Base-by-base conservation (phyloP, 2,329 filamentous ascomycete genomes). In the Diaporthe sp. region DNA sequence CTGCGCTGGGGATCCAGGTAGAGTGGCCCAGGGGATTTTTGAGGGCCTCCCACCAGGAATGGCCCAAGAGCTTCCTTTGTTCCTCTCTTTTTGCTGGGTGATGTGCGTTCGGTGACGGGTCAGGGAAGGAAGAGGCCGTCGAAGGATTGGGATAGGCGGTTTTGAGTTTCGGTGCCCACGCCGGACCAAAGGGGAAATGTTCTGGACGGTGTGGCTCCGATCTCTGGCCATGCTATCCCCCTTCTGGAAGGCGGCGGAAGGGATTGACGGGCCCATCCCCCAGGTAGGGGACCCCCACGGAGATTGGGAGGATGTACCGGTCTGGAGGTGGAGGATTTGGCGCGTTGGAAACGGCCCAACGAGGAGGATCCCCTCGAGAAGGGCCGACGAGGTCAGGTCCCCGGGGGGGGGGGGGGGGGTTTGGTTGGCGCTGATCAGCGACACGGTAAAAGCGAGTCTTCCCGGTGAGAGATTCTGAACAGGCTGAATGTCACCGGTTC, bases 221-320 rank as follows among this genome's bases (percentile, higher is more conserved):
- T 53, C 7, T 28, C 22, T 39, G 34, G n/a, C n/a, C 15, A 9
- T 8, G 37, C 65, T 49, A 55, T 55, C 12, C 65, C 34, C 13
- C 49, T 70, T 70, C 49, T 55, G 49, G 65, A 70, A 55, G 65
- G 65, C 65, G 65, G 65, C 65, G n/a, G 65, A 42, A 70, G 47
- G 44, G 53, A 70, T 42, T 55, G 49, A 42, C 65, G 65, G 65
- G 49, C 22, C 44, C 49, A 53, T 17, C 63, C 63, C 20, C 63
- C 47, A 68, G 12, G 47, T 7, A 53, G 47, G 63, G 47, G 47
- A 70, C 34, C 65, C 65, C 47, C 63, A 53, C 63, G 65, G 65
- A 70, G 34, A 70, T 70, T 70, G 47, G 65, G 65, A 70, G 20
- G 47, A 70, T 42, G 65, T 55, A 53, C 65, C 65, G 65, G 65